Evolutionary conservation across 352 stramenopile genomes (phyloP).

Genomic region (Phytophthora idaei): DNA sequence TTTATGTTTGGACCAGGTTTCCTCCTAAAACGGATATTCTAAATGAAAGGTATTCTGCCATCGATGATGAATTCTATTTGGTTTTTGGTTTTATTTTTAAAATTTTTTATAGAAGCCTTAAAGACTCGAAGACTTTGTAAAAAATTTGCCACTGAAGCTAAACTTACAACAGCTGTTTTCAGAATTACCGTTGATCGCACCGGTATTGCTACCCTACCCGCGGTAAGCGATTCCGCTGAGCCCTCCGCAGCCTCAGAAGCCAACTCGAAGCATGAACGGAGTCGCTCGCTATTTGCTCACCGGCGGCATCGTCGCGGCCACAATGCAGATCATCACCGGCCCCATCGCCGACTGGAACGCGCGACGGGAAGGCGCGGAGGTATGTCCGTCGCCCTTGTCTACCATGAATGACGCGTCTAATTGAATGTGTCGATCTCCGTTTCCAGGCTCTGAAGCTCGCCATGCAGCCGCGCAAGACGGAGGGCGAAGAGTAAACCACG

Average conservation of each 20-base stretch:
- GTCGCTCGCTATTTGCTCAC: constrained; percentile 76
- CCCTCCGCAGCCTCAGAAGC: constrained; percentile 27
- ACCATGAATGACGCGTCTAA: background rate
- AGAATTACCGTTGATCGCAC: background rate
- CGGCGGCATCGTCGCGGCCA: constrained; percentile 67
- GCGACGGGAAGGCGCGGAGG: constrained; percentile 67
- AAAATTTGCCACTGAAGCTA: too few species aligned
- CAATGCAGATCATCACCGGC: constrained; percentile 69
- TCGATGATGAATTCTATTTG: too few species aligned
- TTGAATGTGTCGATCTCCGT: background rate
- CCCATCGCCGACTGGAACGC: constrained; percentile 80
- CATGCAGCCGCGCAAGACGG: constrained; percentile 54
- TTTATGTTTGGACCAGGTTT: too few species aligned
- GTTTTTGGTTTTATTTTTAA: too few species aligned
- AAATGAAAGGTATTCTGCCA: too few species aligned
- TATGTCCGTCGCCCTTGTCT: constrained; percentile 18
- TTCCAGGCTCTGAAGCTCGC: constrained; percentile 68
- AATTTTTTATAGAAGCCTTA: too few species aligned
- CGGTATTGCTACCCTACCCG: background rate
- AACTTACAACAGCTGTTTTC: background rate
- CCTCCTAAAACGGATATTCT: too few species aligned
- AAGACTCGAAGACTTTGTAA: too few species aligned
- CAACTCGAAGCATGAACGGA: constrained; percentile 63
- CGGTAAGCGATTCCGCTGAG: constrained; percentile 11
- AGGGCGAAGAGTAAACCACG: constrained; percentile 54